Evolutionary conservation across 331 rosid genomes (phyloP).

Genomic region (Malus hybrid): DNA sequence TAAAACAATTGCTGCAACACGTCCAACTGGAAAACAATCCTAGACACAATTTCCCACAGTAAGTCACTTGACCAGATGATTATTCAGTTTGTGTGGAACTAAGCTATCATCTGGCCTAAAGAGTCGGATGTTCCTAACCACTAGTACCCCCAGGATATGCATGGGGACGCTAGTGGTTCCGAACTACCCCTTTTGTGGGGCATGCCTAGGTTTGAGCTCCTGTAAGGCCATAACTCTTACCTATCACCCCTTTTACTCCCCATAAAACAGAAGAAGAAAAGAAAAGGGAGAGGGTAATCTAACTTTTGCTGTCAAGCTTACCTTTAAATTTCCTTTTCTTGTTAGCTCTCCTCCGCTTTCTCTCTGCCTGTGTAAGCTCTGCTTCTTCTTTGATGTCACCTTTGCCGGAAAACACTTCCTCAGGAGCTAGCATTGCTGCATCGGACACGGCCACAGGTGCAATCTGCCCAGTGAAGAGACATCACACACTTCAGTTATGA

Average conservation of each 20-base stretch:
- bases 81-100: not conserved
- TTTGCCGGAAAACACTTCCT: conserved; percentile 89
- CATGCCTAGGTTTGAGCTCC: not conserved
- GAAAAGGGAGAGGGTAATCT: not conserved
- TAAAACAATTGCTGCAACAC: not conserved
- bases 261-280: not conserved
- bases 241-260: not conserved
- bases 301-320: conserved; percentile 15
- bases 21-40: not conserved
- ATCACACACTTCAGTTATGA: conserved; percentile 6
- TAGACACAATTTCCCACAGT: not conserved
- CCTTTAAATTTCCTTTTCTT: conserved; percentile 89
- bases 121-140: not conserved
- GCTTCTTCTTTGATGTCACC: conserved; percentile 83
- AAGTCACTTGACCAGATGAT: not conserved
- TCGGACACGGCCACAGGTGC: conserved; percentile 94
- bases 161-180: not conserved
- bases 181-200: not conserved
- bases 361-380: conserved; percentile 82
- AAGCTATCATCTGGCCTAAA: not conserved
- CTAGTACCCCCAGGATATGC: not conserved
- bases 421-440: conserved; percentile 97
- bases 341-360: conserved; percentile 84
- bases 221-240: not conserved
- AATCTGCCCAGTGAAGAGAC: conserved; percentile 49